Evolutionary conservation across 2,329 filamentous ascomycete genomes (phyloP), one percentile per base, ranked within the genome.

Genomic region (Penicillium sclerotigenum): DNA sequence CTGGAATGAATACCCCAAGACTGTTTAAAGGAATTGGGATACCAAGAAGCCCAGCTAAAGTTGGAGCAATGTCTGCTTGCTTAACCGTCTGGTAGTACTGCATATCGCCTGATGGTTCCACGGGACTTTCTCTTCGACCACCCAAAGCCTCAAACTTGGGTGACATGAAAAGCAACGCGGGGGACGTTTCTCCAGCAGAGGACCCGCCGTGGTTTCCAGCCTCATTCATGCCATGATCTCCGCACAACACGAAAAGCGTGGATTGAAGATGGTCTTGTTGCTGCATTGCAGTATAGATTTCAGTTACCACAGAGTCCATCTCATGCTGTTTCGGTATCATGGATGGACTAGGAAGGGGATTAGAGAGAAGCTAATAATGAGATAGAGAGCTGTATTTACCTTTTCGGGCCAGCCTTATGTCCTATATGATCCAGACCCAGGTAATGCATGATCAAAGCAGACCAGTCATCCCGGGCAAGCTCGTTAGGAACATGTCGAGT

Each of bases 211-310:
- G 94, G 64, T 97, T 97, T 2, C 94, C 94, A 20, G 90, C 94
- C 65, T 97, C 93, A 65, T 97, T 99, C 94, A 99, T 99, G n/a
- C 94, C 94, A 70, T 99, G 94, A 67, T 99, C 95, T 54, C 94
- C 94, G 54, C 88, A 91, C 7, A 99, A 76, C 3, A 99, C 86
- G 43, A 99, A 82, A 2, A 99, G 77, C 0, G 93, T 91, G 5
- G 89, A 88, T 31, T 83, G 70, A 1, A 97, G 83, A 71, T 96
- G 88, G 1, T 81, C 70, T 54, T 89, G 77, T 4, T 80, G 81
- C 67, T 88, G 82, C 61, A 99, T 88, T 7, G 90, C 88, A 13
- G 81, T 77, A 68, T 90, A 97, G 26, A 99, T 87, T 55, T 84
- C 77, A 59, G 80, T 79, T 37, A 97, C 87, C 59, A 97, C 87